Evolutionary conservation across 2,329 filamentous ascomycete genomes (phyloP).

Genomic region (Xylaria sp.): DNA sequence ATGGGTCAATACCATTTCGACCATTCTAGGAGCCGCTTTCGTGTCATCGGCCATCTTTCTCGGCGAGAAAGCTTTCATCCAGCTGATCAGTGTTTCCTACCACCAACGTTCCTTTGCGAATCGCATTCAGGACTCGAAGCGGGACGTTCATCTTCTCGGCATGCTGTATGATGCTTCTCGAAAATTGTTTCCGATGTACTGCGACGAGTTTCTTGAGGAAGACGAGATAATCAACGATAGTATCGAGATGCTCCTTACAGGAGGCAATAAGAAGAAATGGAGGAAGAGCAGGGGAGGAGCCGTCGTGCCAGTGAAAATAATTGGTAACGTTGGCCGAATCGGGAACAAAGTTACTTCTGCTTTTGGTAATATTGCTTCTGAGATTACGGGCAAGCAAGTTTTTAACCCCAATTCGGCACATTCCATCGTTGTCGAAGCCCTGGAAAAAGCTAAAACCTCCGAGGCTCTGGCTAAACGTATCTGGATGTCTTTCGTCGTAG

Average conservation of each 20-base stretch:
- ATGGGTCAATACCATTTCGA: constrained; percentile 70
- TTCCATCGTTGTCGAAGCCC: constrained; percentile 86
- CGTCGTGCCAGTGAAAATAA: constrained; percentile 80
- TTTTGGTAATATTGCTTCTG: constrained; percentile 92
- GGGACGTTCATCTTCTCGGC: constrained; percentile 81
- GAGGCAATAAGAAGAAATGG: constrained; percentile 63
- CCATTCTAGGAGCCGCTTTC: constrained; percentile 73
- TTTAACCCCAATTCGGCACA: constrained; percentile 94
- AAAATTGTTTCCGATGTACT: constrained; percentile 90
- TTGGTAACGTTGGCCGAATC: constrained; percentile 80
- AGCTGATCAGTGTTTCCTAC: constrained; percentile 86
- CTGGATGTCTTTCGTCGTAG: constrained; percentile 98
- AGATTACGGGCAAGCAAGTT: constrained; percentile 94
- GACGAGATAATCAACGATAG: constrained; percentile 92
- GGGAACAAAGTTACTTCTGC: constrained; percentile 94
- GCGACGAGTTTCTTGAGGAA: constrained; percentile 88
- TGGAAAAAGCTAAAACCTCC: constrained; percentile 84
- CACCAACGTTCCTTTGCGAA: constrained; percentile 85
- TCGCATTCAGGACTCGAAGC: constrained; percentile 90
- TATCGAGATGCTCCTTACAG: constrained; percentile 73
- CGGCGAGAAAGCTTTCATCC: constrained; percentile 81
- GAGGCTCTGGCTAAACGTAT: constrained; percentile 94
- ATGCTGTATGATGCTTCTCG: constrained; percentile 92
- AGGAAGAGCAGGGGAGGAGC: constrained; percentile 64
- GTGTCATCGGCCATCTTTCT: constrained; percentile 77